Conservation (phyloP, 2,329 filamentous ascomycete species). For the Delphinella strobiligena region DNA sequence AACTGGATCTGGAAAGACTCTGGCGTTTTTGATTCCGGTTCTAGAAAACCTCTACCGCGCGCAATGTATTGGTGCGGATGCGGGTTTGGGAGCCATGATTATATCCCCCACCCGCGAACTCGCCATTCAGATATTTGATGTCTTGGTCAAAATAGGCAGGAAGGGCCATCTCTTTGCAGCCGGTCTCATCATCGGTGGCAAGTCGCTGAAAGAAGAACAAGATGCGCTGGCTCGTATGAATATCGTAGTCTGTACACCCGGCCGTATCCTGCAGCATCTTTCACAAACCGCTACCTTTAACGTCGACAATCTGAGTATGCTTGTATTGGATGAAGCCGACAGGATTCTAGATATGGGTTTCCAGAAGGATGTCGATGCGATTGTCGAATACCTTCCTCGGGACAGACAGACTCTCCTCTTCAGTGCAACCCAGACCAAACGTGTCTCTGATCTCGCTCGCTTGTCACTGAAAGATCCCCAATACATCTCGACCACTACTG, state of each 20-base stretch:
- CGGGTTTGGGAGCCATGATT: conserved; percentile 78
- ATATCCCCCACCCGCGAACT: conserved; percentile 90
- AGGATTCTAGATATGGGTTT: conserved; percentile 98
- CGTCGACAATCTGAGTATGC: conserved; percentile 78
- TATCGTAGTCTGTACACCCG: conserved; percentile 89
- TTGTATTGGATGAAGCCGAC: conserved; percentile 92
- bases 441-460: conserved; percentile 81
- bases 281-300: conserved; percentile 87
- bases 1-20: conserved; percentile 88
- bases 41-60: conserved; percentile 84
- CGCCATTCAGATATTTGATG: conserved; percentile 93
- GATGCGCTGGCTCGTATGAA: conserved; percentile 86
- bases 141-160: conserved; percentile 77
- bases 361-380: conserved; percentile 76
- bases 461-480: conserved; percentile 82
- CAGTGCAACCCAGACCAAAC: conserved; percentile 90
- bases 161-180: conserved; percentile 80
- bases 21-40: conserved; percentile 84
- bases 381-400: conserved; percentile 80
- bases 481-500: conserved; percentile 88
- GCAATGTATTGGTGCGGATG: conserved; percentile 79
- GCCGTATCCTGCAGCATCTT: conserved; percentile 87
- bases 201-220: conserved; percentile 76
- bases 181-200: conserved; percentile 86
- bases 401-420: conserved; percentile 86